Percentiles rank a stretch among this genome's conserved stretches.
Evolutionary conservation across 257 asterid species (phyloP).

Genomic region (Solanum stenotomum): DNA sequence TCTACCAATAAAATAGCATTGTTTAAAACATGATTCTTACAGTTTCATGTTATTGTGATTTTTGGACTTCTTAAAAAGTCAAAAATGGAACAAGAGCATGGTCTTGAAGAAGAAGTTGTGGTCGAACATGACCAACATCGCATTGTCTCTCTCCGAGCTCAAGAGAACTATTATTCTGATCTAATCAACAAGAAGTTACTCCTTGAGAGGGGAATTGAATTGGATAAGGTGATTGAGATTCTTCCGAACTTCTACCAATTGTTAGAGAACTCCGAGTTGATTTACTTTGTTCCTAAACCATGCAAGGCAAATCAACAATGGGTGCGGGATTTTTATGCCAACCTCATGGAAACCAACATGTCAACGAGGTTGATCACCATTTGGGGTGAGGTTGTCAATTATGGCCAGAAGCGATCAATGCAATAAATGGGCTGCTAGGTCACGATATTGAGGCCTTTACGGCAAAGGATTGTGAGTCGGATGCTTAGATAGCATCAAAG

Average conservation of each 20-base stretch:
- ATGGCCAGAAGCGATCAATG: background rate
- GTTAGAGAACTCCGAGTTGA: background rate
- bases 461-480: background rate
- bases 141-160: background rate
- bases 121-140: background rate
- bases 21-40: background rate
- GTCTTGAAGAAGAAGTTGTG: background rate
- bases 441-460: background rate
- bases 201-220: background rate
- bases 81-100: background rate
- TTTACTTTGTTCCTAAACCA: too few species aligned
- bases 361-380: background rate
- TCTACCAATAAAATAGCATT: background rate
- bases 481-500: background rate
- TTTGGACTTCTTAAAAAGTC: background rate
- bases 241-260: background rate
- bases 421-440: too few species aligned
- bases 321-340: background rate
- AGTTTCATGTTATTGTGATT: too few species aligned
- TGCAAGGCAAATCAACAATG: too few species aligned
- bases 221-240: background rate
- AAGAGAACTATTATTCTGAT: background rate
- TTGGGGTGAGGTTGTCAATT: background rate
- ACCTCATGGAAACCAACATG: background rate
- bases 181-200: background rate